phyloP scores from a whole-genome alignment of 2,329 filamentous ascomycete genomes.

The Gaeumannomyces tritici region DNA sequence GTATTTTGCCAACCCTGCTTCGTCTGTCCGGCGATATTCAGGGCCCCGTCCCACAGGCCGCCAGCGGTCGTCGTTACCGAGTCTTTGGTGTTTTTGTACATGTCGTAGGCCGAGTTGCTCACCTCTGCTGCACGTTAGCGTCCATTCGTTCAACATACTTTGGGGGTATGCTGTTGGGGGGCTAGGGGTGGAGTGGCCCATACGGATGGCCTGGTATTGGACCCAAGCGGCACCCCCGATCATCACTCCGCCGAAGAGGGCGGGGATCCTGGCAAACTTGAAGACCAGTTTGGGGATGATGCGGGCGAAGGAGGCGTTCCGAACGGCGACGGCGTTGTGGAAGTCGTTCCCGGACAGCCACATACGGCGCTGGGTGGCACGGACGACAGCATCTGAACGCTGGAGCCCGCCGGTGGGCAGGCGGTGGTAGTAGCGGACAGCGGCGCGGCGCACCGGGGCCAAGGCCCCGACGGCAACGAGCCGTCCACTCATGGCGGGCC shows the following conservation, averaged over 20 bases:
- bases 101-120: conserved; percentile 65
- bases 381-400: conserved; percentile 52
- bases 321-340: conserved; percentile 63
- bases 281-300: conserved; percentile 79
- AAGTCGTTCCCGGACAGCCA: conserved; percentile 79
- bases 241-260: conserved; percentile 82
- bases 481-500: conserved; percentile 56
- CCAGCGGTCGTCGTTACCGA: conserved; percentile 60
- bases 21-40: conserved; percentile 70
- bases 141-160: neutral
- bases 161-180: conserved; percentile 2
- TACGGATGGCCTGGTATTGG: conserved; percentile 90
- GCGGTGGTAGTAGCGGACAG: conserved; percentile 55
- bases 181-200: conserved; percentile 19
- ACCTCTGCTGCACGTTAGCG: conserved; percentile 42
- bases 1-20: conserved; percentile 73
- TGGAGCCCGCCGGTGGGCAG: conserved; percentile 61
- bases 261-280: conserved; percentile 80
- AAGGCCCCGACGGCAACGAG: conserved; percentile 65
- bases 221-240: conserved; percentile 84
- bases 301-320: conserved; percentile 55
- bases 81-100: conserved; percentile 66
- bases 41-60: conserved; percentile 60
- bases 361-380: conserved; percentile 51
- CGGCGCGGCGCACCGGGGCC: conserved; percentile 54